phyloP scores from a whole-genome alignment of 208 protist species.

The Trypanosoma boissoni region DNA sequence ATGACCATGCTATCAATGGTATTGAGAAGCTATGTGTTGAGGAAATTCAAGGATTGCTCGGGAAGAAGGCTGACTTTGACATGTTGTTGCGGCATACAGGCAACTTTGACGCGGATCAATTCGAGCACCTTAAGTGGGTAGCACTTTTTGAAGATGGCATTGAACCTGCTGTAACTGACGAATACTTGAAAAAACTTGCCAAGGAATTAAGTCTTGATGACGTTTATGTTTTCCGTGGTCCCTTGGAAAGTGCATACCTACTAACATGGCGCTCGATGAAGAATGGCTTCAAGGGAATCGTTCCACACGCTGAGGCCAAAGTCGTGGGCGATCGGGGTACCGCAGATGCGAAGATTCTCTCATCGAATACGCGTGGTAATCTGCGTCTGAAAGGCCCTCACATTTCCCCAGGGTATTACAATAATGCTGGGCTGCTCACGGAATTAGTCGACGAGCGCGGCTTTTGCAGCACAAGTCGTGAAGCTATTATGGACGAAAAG shows the following conservation, averaged over 20 bases:
- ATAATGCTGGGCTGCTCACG: conserved; percentile 88
- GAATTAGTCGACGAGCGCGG: conserved; percentile 88
- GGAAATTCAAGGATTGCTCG: conserved; percentile 80
- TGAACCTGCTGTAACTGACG: conserved; percentile 49
- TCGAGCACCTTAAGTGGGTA: conserved; percentile 81
- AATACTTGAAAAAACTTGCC: conserved; percentile 76
- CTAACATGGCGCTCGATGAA: conserved; percentile 72
- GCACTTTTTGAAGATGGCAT: conserved; percentile 79
- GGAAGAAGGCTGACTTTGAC: conserved; percentile 79
- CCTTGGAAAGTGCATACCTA: conserved; percentile 81
- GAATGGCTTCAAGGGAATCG: conserved; percentile 61
- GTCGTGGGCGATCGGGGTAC: conserved; percentile 89
- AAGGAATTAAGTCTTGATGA: conserved; percentile 78
- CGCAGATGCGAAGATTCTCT: conserved; percentile 82
- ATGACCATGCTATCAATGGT: conserved; percentile 88
- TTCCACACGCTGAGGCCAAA: conserved; percentile 85
- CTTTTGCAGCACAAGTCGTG: conserved; percentile 83
- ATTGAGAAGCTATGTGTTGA: conserved; percentile 91
- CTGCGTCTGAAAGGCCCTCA: conserved; percentile 86
- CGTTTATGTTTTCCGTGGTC: conserved; percentile 86
- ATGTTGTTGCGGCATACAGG: conserved; percentile 83
- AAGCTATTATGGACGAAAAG: conserved; percentile 74
- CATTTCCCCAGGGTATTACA: conserved; percentile 85
- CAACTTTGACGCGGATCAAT: conserved; percentile 88
- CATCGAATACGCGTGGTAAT: conserved; percentile 80